A percentile compares a stretch with the other conserved stretches of the same genome.
Evolutionary conservation across 1,284 basidiomycete genomes (phyloP).

Genomic region (Ganoderma meredithae): DNA sequence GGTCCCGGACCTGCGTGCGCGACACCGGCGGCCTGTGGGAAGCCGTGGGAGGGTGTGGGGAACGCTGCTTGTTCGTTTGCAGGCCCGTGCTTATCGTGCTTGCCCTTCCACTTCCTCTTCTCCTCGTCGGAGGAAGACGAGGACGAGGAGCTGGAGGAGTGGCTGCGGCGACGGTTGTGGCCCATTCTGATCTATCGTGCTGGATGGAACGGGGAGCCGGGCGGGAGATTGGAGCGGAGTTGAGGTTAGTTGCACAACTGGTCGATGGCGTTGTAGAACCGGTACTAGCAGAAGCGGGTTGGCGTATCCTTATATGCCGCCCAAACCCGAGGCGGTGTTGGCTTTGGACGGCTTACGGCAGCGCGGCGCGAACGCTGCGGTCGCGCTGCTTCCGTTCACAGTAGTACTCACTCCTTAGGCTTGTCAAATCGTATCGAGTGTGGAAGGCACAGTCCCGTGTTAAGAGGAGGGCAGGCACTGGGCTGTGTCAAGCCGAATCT

Average conservation of each 20-base stretch:
- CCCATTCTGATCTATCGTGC: constrained; percentile 18
- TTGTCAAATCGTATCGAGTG: neutral
- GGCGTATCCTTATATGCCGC: neutral
- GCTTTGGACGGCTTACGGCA: neutral
- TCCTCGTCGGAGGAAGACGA: constrained; percentile 35
- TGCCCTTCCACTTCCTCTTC: constrained; percentile 33
- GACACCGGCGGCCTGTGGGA: constrained; percentile 15
- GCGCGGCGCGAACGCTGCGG: neutral
- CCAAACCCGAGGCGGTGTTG: neutral
- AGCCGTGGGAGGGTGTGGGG: constrained; percentile 17
- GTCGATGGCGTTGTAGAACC: neutral
- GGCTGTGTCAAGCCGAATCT: too few relatives aligned
- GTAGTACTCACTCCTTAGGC: too few relatives aligned
- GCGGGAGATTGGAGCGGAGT: neutral
- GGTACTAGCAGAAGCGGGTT: neutral
- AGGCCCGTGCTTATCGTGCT: constrained; percentile 29
- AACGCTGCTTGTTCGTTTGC: constrained; percentile 27
- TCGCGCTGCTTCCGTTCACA: neutral
- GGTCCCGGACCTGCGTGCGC: constrained; percentile 7
- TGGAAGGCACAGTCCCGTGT: neutral
- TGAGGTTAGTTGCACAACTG: neutral
- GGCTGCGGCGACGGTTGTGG: constrained; percentile 39
- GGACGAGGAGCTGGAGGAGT: constrained; percentile 30
- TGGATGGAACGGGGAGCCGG: neutral
- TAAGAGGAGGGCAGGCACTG: too few relatives aligned